phyloP scores from a whole-genome alignment of 176 grass and related monocot species.

The Bothriochloa decipiens region DNA sequence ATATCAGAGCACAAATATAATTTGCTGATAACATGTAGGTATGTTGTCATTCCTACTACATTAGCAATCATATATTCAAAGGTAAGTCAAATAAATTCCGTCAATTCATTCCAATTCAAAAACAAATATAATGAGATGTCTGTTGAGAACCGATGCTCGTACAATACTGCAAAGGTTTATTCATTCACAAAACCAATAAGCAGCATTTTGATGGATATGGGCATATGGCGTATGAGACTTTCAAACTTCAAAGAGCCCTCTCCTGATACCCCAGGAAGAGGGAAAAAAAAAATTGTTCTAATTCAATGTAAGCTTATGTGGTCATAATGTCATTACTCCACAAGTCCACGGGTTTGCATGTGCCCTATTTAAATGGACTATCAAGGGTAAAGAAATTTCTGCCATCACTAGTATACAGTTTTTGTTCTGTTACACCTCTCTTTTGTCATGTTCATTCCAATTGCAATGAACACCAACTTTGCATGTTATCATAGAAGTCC shows the following conservation, averaged over 20 bases:
- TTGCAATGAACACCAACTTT: neutral
- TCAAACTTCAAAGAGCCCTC: neutral
- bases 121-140: conserved; percentile 7
- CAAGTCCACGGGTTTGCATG: conserved; percentile 1
- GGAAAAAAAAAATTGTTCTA: neutral
- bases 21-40: neutral
- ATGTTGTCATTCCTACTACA: neutral
- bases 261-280: conserved; percentile 1
- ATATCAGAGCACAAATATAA: neutral
- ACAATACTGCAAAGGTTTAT: neutral
- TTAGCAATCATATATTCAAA: neutral
- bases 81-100: neutral
- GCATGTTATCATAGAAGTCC: neutral
- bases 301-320: conserved; percentile 7
- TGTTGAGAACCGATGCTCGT: neutral
- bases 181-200: neutral
- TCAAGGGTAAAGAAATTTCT: conserved; percentile 17
- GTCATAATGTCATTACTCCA: conserved; percentile 1
- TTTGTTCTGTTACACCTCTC: neutral
- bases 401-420: conserved; percentile 13
- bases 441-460: neutral
- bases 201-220: no score
- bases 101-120: conserved; percentile 30
- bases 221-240: neutral
- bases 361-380: neutral